Evolutionary conservation across 495 filamentous ascomycete species (phyloP).

Genomic region (Massariosphaeria phaeospora): DNA sequence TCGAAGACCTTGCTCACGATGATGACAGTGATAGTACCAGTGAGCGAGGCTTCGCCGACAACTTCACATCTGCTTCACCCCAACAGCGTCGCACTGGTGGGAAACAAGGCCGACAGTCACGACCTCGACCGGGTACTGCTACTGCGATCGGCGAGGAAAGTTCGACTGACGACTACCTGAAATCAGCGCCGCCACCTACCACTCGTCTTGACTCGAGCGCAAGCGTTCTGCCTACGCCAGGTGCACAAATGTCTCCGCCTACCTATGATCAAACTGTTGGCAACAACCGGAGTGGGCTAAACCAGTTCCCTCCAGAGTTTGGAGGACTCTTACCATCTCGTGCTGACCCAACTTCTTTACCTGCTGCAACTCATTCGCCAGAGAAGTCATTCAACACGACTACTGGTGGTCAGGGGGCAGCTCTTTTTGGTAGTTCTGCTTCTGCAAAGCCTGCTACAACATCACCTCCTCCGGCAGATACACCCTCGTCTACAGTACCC

Average conservation of each 20-base stretch:
- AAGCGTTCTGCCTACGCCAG: constrained; percentile 47
- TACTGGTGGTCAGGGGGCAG: constrained; percentile 30
- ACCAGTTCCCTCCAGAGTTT: constrained; percentile 57
- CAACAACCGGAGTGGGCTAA: constrained; percentile 38
- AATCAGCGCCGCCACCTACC: constrained; percentile 17
- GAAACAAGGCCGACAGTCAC: constrained; percentile 32
- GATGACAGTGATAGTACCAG: constrained; percentile 76
- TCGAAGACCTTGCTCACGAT: constrained; percentile 70
- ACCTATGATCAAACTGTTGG: constrained; percentile 53
- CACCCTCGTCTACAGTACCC: constrained; percentile 34
- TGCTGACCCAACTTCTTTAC: constrained; percentile 45
- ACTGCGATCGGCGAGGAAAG: background rate
- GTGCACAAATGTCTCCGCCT: constrained; percentile 62
- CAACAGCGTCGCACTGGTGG: constrained; percentile 39
- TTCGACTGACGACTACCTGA: constrained; percentile 11
- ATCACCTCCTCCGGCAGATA: constrained; percentile 32
- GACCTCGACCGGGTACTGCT: constrained; percentile 7
- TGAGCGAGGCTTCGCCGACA: constrained; percentile 83
- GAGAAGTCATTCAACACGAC: constrained; percentile 33
- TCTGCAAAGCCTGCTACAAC: constrained; percentile 24
- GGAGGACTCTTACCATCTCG: constrained; percentile 61
- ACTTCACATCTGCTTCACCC: constrained; percentile 74
- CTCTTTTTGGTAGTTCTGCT: constrained; percentile 33
- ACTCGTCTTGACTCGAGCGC: constrained; percentile 31
- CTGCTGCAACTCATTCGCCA: constrained; percentile 31